Base-by-base conservation (phyloP, 768 basidiomycete species). In the Leccinum disarticulatum region DNA sequence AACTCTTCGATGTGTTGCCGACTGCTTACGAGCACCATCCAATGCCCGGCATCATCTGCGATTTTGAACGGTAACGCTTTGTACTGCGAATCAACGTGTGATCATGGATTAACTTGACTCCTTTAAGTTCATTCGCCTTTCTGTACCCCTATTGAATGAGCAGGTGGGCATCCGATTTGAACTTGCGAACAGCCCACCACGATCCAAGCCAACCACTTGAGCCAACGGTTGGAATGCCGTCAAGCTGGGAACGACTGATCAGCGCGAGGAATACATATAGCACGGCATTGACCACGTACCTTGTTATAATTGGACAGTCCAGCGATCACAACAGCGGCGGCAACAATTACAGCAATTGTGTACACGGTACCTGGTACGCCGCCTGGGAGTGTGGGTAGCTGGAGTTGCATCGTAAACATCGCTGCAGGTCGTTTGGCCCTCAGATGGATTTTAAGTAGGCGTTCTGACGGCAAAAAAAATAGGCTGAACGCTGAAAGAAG, bases 101-200 rank as follows among this genome's bases (percentile, higher is more conserved):
- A 48, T 22, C 11, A 5, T 2, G n/a, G 48, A 41, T 54, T 22
- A 15, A 22, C 6, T 6, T 27, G 10, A 54, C 28, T n/a, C 54
- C 38, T 4, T 4, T 1, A 22, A 22, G 17, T 13, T 25, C 14
- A 43, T 61, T 25, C 41, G 70, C 76, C 66, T 74, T 72, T 19
- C 65, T 58, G 41, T 75, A 77, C n/a, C 74, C 76, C 57, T 74
- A 68, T 35, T 69, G 70, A 17, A 77, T 51, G 46, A 76, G 41
- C 19, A 69, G 61, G 2, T 53, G 43, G 28, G 61, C 67, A 43
- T 71, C 59, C n/a, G 54, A 41, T 8, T 71, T 27, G 49, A 62
- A 71, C 3, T 61, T 63, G 25, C 59, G 55, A 19, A 65, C 66
- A n/a, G 62, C 63, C 38, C 66, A 57, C 56, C 69, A 75, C 6